Evolutionary conservation across 1,139 yeast genomes (phyloP), one percentile per base, ranked within the genome.

Genomic region (Geotrichum europaeum): DNA sequence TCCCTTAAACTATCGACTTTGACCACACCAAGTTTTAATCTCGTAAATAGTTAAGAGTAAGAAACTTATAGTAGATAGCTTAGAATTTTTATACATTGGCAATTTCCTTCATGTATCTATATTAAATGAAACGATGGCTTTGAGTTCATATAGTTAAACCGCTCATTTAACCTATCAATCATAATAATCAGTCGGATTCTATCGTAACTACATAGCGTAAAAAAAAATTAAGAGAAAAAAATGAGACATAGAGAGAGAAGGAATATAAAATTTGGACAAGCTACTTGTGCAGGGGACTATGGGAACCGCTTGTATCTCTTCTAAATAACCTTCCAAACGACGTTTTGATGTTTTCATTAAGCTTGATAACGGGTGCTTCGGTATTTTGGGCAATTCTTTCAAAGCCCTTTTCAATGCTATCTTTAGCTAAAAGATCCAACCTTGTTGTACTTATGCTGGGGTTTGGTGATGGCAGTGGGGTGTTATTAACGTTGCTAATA

Each of bases 261-360:
- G 32, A 20, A 3, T 20, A 25, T 49, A 20, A 49, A 3, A 22
- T 22, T n/a, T 24, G n/a, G 15, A n/a, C n/a, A 25, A 25, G 15
- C 30, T 58, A 54, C 49, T 54, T 58, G 57, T 49, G 49, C n/a
- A 58, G 51, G n/a, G 60, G 60, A 34, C 57, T 54, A 15, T 58
- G 60, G 5, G 57, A 36, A 6, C 57, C 59, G 25, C 56, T 57
- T 7, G 60, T 52, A 43, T 81, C 84, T 65, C 81, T 79, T 53
- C 83, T 75, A 72, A 85, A 85, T 58, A 85, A 78, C 67, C 84
- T 79, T 2, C 87, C 87, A 64, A 84, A 76, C 64, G 76, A 81
- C 13, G 60, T 55, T 68, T 79, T 80, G 70, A 83, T 79, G 64
- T 83, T 84, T 66, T 83, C 87, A 67, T 84, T 84, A 62, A 84